These are phyloP conservation scores for Arctium lappa DNA, from an alignment of 129 eudicot species.

Conservation along the genomic window DNA sequence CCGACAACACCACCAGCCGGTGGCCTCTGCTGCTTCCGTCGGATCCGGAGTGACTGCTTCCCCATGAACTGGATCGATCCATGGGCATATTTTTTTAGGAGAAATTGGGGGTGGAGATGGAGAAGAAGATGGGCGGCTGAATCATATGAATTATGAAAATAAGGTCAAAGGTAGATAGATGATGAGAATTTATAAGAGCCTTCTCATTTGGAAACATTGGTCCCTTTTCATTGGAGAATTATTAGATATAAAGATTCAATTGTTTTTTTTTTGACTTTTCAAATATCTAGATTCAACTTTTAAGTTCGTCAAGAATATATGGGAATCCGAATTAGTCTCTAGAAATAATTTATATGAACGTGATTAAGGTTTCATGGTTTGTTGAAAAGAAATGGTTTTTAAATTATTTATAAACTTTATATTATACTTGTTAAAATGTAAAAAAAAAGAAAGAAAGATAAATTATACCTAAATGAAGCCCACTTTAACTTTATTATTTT, in stretches of 20 bases:
- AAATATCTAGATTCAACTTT: neutral
- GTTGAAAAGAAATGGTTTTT: too few relatives aligned
- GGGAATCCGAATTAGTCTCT: neutral
- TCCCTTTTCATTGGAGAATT: neutral
- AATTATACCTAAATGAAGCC: neutral
- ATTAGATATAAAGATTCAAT: neutral
- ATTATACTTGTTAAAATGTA: too few relatives aligned
- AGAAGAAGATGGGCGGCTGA: neutral
- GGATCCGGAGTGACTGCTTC: slow-evolving; percentile 26
- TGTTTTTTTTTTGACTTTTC: neutral
- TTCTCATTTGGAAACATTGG: neutral
- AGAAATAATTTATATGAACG: neutral
- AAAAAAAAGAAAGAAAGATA: too few relatives aligned
- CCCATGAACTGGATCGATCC: slow-evolving; percentile 61
- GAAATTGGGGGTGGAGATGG: neutral
- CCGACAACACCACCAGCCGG: slow-evolving; percentile 39
- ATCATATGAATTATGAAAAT: neutral
- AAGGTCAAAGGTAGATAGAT: neutral
- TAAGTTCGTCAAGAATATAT: neutral
- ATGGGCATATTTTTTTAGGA: slow-evolving; percentile 41
- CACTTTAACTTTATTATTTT: neutral
- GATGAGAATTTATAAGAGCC: neutral
- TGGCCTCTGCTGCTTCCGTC: neutral
- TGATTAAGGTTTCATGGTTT: neutral
- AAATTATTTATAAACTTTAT: too few relatives aligned